phyloP scores from a whole-genome alignment of 257 asterid genomes.

The Pogostemon cablin region DNA sequence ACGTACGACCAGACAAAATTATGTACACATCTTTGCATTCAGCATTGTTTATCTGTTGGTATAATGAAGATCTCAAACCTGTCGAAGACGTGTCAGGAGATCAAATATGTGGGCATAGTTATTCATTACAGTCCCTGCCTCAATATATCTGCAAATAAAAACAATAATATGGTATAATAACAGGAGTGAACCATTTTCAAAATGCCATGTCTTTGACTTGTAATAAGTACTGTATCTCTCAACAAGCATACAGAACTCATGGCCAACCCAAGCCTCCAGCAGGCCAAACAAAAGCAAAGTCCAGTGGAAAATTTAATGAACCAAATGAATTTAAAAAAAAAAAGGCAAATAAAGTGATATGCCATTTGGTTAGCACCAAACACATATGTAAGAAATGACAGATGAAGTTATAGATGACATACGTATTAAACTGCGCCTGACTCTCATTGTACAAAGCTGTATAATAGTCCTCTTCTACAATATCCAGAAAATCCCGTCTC shows the following conservation, averaged over 20 bases:
- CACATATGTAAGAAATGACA: conserved; percentile 9
- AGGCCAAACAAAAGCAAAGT: not conserved
- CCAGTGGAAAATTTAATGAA: conserved; percentile 14
- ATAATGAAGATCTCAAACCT: conserved; percentile 51
- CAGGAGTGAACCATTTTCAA: conserved; percentile 8
- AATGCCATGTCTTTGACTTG: conserved; percentile 3
- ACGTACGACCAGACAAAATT: conserved; percentile 8
- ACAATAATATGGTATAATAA: conserved; percentile 9
- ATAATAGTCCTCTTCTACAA: conserved; percentile 89
- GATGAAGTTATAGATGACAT: conserved; percentile 39
- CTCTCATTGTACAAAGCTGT: conserved; percentile 85
- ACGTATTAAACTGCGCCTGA: conserved; percentile 91
- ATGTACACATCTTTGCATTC: not conserved
- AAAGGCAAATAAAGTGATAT: conserved; percentile 4
- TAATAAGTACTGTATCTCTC: not conserved
- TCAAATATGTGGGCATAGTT: conserved; percentile 97
- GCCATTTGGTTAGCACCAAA: conserved; percentile 17
- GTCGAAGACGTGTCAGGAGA: conserved; percentile 90
- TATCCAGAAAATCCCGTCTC: conserved; percentile 80
- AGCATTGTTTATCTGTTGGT: not conserved
- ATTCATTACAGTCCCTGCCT: conserved; percentile 75
- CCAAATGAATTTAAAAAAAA: not conserved
- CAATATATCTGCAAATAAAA: conserved; percentile 64
- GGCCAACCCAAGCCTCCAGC: not conserved
- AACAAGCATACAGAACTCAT: conserved; percentile 18